Evolutionary conservation across 257 asterid genomes (phyloP), one percentile per base, ranked within the genome.

Genomic region (Primulina tabacum): DNA sequence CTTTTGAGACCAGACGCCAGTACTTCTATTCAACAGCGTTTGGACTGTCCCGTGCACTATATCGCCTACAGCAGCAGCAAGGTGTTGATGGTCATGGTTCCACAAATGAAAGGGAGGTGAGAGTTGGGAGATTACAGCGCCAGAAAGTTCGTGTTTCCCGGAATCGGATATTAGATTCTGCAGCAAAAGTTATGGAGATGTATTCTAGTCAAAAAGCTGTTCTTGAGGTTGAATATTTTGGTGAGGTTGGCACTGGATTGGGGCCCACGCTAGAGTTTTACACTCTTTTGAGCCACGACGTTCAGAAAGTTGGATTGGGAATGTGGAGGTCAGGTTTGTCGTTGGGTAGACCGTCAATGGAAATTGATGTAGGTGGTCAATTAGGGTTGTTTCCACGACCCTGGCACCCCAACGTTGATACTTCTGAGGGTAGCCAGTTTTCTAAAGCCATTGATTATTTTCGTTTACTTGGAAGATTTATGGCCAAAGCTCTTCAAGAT

Each of bases 401-500:
- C 35, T 94, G 97, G 97, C 84, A 95, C 52, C 78, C 85, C 47
- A 84, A 65, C 85, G 82, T 82, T 70, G 96, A 85, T 68, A 77
- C 81, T 29, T 84, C 92, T 35, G 93, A 83, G 67, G 92, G 87
- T 57, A 82, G 82, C 73, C 88, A 81, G 64, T 85, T 94, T 62
- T 80, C 86, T 57, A 95, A 89, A 65, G 90, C 74, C 21, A 75
- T 83, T 0, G 98, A 95, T 66, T 82, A 92, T 79, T 89, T 88
- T 70, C 87, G 88, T 53, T 84, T 92, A 73, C 96, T 92, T 68
- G 99, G 99, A 57, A 87, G 92, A 78, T 94, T 89, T 76, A 87
- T 89, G 96, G 98, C 98, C 26, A 95, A 92, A 83, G 96, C 98
- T 74, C 98, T 95, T 74, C 99, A 95, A 72, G 99, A 95, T 73